A percentile compares a stretch with the other conserved stretches of the same genome.
phyloP scores from a whole-genome alignment of 177 flowering plant species.

The Vitis hybrid region DNA sequence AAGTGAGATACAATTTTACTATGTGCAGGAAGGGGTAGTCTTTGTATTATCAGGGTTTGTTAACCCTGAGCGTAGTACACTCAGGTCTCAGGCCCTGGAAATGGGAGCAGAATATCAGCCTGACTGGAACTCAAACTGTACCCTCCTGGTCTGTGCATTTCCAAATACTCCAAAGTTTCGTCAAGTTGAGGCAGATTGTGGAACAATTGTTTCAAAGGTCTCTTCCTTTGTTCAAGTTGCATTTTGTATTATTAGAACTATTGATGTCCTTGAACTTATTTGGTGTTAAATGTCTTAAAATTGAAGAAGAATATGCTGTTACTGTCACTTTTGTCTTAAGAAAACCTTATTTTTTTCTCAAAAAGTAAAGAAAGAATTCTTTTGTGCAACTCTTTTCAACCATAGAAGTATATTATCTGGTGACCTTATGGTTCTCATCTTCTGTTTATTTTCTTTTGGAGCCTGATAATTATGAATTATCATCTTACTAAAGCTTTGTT shows the following conservation, averaged over 20 bases:
- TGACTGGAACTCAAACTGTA: slow-evolving; percentile 86
- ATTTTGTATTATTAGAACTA: neutral
- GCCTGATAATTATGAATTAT: no score
- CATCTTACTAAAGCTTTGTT: no score
- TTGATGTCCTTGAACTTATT: neutral
- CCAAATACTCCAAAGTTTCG: slow-evolving; percentile 91
- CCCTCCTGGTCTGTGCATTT: slow-evolving; percentile 94
- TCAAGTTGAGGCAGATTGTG: slow-evolving; percentile 83
- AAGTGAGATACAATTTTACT: slow-evolving; percentile 3
- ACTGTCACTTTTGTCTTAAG: no score
- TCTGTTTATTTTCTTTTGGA: neutral
- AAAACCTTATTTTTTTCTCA: no score
- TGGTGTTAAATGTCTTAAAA: no score
- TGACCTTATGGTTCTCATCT: slow-evolving; percentile 1
- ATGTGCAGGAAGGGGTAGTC: slow-evolving; percentile 88
- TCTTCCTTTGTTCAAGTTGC: neutral
- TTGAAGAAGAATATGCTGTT: no score
- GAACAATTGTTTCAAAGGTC: slow-evolving; percentile 94
- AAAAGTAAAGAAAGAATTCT: no score
- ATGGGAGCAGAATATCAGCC: slow-evolving; percentile 91
- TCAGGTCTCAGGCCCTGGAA: slow-evolving; percentile 79
- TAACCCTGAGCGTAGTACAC: slow-evolving; percentile 78
- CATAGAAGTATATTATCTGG: no score
- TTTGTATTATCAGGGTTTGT: slow-evolving; percentile 96
- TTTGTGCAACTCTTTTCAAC: no score